Evolutionary conservation across 768 basidiomycete species (phyloP).

Genomic region (Suillus spraguei): DNA sequence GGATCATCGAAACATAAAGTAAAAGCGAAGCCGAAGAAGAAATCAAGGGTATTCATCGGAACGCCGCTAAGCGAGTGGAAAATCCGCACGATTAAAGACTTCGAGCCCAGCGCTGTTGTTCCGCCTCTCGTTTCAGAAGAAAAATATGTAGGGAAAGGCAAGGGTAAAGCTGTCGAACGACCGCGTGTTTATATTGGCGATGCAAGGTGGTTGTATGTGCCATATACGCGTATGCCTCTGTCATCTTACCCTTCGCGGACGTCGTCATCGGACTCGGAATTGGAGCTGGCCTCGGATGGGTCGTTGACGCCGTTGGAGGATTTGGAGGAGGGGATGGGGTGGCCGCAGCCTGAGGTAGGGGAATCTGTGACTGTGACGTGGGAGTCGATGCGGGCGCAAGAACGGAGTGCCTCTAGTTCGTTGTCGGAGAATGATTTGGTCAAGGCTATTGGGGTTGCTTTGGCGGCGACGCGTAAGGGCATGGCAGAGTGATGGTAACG

Average conservation of each 20-base stretch:
- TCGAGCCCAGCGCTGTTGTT: slow-evolving; percentile 19
- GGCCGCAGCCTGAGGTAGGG: slow-evolving; percentile 36
- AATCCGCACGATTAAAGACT: slow-evolving; percentile 22
- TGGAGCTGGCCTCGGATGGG: slow-evolving; percentile 16
- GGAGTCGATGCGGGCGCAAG: slow-evolving; percentile 17
- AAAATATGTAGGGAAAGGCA: not conserved
- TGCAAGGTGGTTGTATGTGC: slow-evolving; percentile 17
- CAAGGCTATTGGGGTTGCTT: slow-evolving; percentile 25
- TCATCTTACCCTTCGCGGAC: slow-evolving; percentile 11
- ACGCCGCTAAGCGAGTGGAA: slow-evolving; percentile 26
- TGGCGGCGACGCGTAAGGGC: slow-evolving; percentile 19
- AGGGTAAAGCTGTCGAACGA: slow-evolving; percentile 7
- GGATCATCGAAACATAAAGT: not conserved
- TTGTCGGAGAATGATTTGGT: slow-evolving; percentile 26
- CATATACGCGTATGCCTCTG: slow-evolving; percentile 25
- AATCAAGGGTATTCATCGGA: slow-evolving; percentile 30
- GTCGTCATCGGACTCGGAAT: slow-evolving; percentile 14
- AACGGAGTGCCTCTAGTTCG: slow-evolving; percentile 3
- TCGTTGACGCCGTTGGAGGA: slow-evolving; percentile 17
- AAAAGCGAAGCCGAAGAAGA: slow-evolving; percentile 3
- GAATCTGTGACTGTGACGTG: slow-evolving; percentile 27
- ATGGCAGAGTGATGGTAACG: not conserved
- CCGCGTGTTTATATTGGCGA: slow-evolving; percentile 26
- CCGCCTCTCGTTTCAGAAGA: not conserved
- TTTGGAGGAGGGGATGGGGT: slow-evolving; percentile 16